Evolutionary conservation across 73 alveolate species (phyloP).

Genomic region (Paramecium caudatum): DNA sequence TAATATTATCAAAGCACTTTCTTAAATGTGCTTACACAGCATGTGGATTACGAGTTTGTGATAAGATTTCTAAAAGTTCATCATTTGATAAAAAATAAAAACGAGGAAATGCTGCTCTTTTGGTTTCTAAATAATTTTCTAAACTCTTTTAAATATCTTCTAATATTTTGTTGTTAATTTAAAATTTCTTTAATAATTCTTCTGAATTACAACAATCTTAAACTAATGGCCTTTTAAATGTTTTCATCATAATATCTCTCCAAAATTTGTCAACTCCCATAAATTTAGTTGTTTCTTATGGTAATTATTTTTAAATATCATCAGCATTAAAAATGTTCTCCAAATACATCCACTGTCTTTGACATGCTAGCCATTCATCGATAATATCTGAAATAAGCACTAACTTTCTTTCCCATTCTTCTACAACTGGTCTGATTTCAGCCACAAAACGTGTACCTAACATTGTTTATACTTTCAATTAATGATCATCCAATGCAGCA

Average conservation of each 20-base stretch:
- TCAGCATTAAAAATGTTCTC: constrained; percentile 99
- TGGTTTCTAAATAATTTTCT: constrained; percentile 98
- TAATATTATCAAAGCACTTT: constrained; percentile 99
- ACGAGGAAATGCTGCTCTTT: constrained; percentile 99
- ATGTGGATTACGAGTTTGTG: constrained; percentile 98
- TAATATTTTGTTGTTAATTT: constrained; percentile 90
- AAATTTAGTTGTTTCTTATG: constrained; percentile 98
- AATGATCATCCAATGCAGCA: constrained; percentile 98
- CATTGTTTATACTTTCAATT: constrained; percentile 96
- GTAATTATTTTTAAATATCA: constrained; percentile 99
- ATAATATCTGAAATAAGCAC: constrained; percentile 98
- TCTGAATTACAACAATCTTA: constrained; percentile 94
- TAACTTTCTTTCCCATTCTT: constrained; percentile 98
- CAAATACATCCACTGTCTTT: constrained; percentile 99
- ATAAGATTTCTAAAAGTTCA: constrained; percentile 98
- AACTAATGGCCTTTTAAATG: constrained; percentile 94
- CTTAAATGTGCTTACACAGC: constrained; percentile 98
- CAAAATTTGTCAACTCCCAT: constrained; percentile 98
- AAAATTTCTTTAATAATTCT: constrained; percentile 95
- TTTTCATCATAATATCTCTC: constrained; percentile 97
- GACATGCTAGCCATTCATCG: constrained; percentile 99
- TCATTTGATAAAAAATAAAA: constrained; percentile 99
- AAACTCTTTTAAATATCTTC: constrained; percentile 97
- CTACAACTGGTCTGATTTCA: constrained; percentile 96
- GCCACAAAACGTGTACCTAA: constrained; percentile 97